Evolutionary conservation across 164 flowering plant genomes (phyloP), one percentile per base, ranked within the genome.

Genomic region (Kingdonia uniflora): DNA sequence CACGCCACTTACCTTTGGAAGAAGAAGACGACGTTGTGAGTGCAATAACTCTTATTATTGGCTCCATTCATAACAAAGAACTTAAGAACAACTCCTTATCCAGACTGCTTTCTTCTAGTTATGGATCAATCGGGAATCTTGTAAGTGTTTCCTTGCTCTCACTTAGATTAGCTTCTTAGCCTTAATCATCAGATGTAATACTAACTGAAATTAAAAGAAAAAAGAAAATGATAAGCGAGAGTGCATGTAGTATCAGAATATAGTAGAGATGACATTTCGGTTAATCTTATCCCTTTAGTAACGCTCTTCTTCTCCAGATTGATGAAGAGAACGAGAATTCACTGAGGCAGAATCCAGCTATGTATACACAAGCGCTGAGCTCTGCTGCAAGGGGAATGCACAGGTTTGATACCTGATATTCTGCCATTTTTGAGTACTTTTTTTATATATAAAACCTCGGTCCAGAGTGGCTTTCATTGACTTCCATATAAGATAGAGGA

Each of bases 11-110:
- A 49, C 75, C 90, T 48, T 53, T 78, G 65, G 92, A 85, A 57
- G 92, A 80, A 51, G 95, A 91, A 57, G 95, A 80, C 58, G 96
- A 91, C 70, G 76, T 91, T 51, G 71, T 87, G 35, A 65, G 76
- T 66, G 95, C 96, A 48, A 80, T 91, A 57, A 80, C 85, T 58
- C 44, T 77, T 55, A 67, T 80, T 60, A 71, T 91, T 67, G 78
- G 79, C 52, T 72, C 77, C 42, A 59, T 85, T 57, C 72, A 88
- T 49, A 80, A 74, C 62, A 74, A 74, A 57, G 87, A 83, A 61
- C 65, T 91, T 41, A 79, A 74, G 74, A 79, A 73, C 62, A 82
- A 67, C 55, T 75, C 78, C 47, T 70, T 91, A 65, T 75, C 76
- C 51, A 76, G 83, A 65, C 56, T 91, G 71, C 87, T 91, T 67